phyloP scores from a whole-genome alignment of 331 rosid genomes.

The Prunus yedoensis region DNA sequence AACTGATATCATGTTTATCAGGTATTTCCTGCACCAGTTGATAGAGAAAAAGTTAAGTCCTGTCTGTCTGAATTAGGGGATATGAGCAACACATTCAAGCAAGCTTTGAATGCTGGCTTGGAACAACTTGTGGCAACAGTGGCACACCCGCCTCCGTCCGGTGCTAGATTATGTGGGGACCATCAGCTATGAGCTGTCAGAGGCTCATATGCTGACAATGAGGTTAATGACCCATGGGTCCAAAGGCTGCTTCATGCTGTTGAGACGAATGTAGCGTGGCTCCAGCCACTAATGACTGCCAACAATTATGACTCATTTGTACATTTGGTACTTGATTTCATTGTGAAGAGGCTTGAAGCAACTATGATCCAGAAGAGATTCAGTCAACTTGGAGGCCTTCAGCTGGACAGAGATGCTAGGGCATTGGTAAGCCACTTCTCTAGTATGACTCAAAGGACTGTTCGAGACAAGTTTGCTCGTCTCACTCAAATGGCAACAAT shows the following conservation, averaged over 20 bases:
- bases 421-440: slow-evolving; percentile 96
- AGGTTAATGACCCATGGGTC: slow-evolving; percentile 99
- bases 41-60: slow-evolving; percentile 86
- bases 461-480: slow-evolving; percentile 94
- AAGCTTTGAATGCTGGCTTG: slow-evolving; percentile 70
- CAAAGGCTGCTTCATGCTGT: slow-evolving; percentile 96
- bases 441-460: slow-evolving; percentile 88
- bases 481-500: slow-evolving; percentile 95
- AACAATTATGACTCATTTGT: slow-evolving; percentile 83
- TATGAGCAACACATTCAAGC: slow-evolving; percentile 86
- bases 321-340: slow-evolving; percentile 81
- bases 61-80: slow-evolving; percentile 91
- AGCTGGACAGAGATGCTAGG: slow-evolving; percentile 93
- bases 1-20: slow-evolving; percentile 29
- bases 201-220: slow-evolving; percentile 90
- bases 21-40: slow-evolving; percentile 82
- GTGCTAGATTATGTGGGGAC: slow-evolving; percentile 81
- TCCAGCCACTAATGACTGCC: slow-evolving; percentile 86
- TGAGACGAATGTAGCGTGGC: slow-evolving; percentile 81
- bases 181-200: slow-evolving; percentile 80
- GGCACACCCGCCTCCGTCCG: slow-evolving; percentile 83
- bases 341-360: slow-evolving; percentile 94
- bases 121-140: slow-evolving; percentile 84
- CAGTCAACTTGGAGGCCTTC: slow-evolving; percentile 98
- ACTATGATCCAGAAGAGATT: slow-evolving; percentile 96